Base-by-base conservation (phyloP, 306 rosid species). In the Castanopsis chinensis region DNA sequence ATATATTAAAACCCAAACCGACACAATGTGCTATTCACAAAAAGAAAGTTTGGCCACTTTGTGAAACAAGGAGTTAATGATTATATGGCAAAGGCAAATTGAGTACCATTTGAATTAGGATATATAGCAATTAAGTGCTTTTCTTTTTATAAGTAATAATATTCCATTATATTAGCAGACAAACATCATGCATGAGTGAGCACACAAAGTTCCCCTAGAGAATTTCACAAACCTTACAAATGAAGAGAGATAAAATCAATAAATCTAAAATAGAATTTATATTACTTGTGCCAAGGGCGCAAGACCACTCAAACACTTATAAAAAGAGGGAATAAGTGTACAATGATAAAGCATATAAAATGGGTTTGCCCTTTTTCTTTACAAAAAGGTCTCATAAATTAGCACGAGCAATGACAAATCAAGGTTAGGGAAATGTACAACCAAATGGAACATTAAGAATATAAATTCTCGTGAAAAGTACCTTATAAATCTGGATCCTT, bases 401-500 rank as follows among this genome's bases (percentile, higher is more conserved):
- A 56, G 69, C 35, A 64, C 41, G 13, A 76, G 41, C 18, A 23
- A 33, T 77, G 60, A 56, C 14, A 52, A n/a, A 54, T 37, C 28
- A 73, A 53, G 9, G 3, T n/a, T 25, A 51, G 23, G 33, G 11
- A 65, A 15, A 77, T 53, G 20, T 61, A 37, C 9, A 19, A 33
- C 65, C 21, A 23, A 35, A 69, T 19, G 13, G 67, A 71, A 55
- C 58, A 17, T 15, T 49, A 72, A 45, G 25, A 30, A 19, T 53
- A 67, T 33, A 27, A 58, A 19, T 52, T 76, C 76, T 68, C 56
- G 30, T 53, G 33, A 32, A 75, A 64, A 67, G 78, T 74, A 87
- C 83, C 86, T 87, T 63, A 85, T 54, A 79, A 33, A 59, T 76
- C 54, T 20, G 85, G 41, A 81, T 75, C 80, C 78, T 79, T 83